These are phyloP conservation scores for Globisporangium paddicum DNA, from an alignment of 352 stramenopile genomes.

Conservation along the genomic window DNA sequence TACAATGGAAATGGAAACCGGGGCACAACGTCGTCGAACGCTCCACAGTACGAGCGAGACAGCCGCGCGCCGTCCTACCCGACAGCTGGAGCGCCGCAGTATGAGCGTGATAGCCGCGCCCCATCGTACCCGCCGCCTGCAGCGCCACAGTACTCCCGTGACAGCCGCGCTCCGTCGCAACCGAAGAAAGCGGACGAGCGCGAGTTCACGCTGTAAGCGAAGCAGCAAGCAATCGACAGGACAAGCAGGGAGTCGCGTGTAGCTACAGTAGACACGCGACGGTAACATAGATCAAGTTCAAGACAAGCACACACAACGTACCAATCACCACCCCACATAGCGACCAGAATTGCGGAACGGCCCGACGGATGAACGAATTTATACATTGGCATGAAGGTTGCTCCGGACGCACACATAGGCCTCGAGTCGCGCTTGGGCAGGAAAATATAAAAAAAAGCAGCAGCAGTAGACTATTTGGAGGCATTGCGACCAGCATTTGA, in stretches of 20 bases:
- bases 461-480: no score
- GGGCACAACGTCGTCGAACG: no score
- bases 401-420: no score
- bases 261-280: not conserved
- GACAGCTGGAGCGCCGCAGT: not conserved
- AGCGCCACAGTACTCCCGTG: conserved; percentile 6
- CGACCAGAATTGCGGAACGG: not conserved
- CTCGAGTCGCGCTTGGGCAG: no score
- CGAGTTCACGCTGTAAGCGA: conserved; percentile 20
- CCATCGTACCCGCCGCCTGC: not conserved
- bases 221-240: conserved; percentile 14
- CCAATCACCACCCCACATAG: not conserved
- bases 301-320: not conserved
- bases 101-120: not conserved
- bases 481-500: no score
- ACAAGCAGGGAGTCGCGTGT: not conserved
- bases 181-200: conserved; percentile 12
- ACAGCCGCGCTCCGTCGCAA: conserved; percentile 9
- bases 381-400: no score
- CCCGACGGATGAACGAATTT: not conserved
- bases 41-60: not conserved
- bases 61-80: not conserved
- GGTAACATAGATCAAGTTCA: conserved; percentile 8
- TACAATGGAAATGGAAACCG: conserved; percentile 4
- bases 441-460: no score